Evolutionary conservation across 2,329 filamentous ascomycete genomes (phyloP).

Genomic region (Leptographium lundbergii): DNA sequence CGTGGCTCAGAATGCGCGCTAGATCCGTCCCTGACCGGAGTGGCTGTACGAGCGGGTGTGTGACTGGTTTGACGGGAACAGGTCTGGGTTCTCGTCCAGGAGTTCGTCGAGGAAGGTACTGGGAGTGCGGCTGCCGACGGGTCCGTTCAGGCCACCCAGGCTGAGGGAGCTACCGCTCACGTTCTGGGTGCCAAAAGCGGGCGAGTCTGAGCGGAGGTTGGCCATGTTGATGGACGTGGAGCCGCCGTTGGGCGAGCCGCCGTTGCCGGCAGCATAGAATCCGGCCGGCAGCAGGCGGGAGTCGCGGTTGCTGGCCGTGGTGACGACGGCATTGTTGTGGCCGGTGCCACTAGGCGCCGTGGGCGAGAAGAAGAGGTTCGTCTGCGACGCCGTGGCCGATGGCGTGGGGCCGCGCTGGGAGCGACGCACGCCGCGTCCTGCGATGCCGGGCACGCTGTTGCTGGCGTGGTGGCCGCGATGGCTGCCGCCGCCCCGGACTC

Average conservation of each 20-base stretch:
- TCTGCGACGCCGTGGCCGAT: conserved; percentile 46
- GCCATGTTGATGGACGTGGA: conserved; percentile 46
- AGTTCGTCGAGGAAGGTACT: conserved; percentile 86
- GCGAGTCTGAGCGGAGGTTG: conserved; percentile 47
- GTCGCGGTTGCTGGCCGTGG: conserved; percentile 41
- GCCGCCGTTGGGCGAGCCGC: conserved; percentile 28
- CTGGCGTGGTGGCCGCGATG: conserved; percentile 16
- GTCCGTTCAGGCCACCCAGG: conserved; percentile 35
- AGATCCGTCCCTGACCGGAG: conserved; percentile 8
- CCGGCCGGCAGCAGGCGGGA: conserved; percentile 81
- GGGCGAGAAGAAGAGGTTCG: conserved; percentile 87
- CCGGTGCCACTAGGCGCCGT: conserved; percentile 52
- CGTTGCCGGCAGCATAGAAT: conserved; percentile 62
- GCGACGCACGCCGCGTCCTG: conserved; percentile 36
- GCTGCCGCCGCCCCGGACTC: conserved; percentile 18
- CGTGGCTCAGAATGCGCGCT: not conserved
- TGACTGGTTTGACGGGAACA: conserved; percentile 29
- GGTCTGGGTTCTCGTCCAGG: conserved; percentile 58
- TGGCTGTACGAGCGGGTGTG: conserved; percentile 16
- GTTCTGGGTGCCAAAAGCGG: conserved; percentile 36
- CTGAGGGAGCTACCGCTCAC: conserved; percentile 55
- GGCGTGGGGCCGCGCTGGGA: conserved; percentile 39
- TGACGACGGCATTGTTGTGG: conserved; percentile 5
- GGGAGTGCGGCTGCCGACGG: conserved; percentile 60
- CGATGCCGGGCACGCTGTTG: not conserved